These are phyloP conservation scores for Hsuehochloa calcarea DNA, from an alignment of 176 grass and related monocot genomes.

Conservation along the genomic window DNA sequence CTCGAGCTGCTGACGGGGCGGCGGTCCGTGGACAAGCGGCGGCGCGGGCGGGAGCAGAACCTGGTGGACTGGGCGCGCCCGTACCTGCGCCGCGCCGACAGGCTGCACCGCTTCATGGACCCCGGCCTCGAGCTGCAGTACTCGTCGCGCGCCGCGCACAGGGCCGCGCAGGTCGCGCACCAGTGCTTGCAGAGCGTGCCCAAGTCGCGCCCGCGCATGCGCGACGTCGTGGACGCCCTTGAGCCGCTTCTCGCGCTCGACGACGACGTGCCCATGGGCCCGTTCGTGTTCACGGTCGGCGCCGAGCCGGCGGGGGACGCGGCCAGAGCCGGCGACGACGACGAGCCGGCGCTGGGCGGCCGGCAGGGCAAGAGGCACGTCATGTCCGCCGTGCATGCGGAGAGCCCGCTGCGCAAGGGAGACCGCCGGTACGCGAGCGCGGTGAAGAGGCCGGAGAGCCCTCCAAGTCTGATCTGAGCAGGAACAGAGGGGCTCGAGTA, in stretches of 20 bases:
- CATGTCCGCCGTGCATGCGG: slow-evolving; percentile 65
- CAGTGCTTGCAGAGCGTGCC: slow-evolving; percentile 68
- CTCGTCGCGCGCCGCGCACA: slow-evolving; percentile 56
- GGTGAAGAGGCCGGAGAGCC: slow-evolving; percentile 33
- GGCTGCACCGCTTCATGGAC: slow-evolving; percentile 79
- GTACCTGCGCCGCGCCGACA: slow-evolving; percentile 61
- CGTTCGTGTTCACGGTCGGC: slow-evolving; percentile 65
- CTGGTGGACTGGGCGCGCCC: slow-evolving; percentile 89
- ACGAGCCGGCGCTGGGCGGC: slow-evolving; percentile 17
- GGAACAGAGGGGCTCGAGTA: neutral
- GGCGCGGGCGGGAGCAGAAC: slow-evolving; percentile 61
- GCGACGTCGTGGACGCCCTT: slow-evolving; percentile 67
- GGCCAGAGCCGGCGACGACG: neutral
- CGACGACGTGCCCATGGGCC: slow-evolving; percentile 59
- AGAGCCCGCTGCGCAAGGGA: slow-evolving; percentile 44
- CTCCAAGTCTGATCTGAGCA: slow-evolving; percentile 21
- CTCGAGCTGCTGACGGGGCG: slow-evolving; percentile 76
- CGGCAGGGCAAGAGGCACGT: slow-evolving; percentile 48
- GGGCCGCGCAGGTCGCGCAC: slow-evolving; percentile 64
- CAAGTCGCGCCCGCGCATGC: slow-evolving; percentile 63
- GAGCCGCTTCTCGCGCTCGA: slow-evolving; percentile 73
- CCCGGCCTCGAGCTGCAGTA: slow-evolving; percentile 56
- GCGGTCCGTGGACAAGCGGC: slow-evolving; percentile 58
- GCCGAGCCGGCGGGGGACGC: neutral
- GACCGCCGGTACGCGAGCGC: slow-evolving; percentile 37